Evolutionary conservation across 1,284 basidiomycete species (phyloP).

Genomic region (Cutaneotrichosporon sp.): DNA sequence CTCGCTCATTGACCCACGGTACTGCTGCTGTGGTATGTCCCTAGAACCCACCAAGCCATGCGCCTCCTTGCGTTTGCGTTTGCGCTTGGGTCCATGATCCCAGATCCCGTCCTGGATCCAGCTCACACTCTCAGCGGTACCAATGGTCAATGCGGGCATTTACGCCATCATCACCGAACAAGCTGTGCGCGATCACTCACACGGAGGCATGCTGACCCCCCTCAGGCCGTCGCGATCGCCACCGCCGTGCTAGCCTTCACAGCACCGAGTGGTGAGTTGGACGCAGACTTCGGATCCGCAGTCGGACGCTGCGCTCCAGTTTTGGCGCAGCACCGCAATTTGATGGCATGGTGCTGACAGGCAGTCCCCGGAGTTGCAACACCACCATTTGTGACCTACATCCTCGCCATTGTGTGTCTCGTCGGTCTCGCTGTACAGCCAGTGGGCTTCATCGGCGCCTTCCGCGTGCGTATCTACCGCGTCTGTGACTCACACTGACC

Average conservation of each 20-base stretch:
- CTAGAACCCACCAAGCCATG: no score
- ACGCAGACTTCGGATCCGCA: no score
- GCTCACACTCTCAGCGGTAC: constrained; percentile 58
- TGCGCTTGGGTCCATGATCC: no score
- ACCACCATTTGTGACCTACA: constrained; percentile 64
- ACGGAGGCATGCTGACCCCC: constrained; percentile 1
- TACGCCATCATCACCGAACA: constrained; percentile 75
- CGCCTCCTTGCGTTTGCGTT: no score
- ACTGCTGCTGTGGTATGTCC: constrained; percentile 46
- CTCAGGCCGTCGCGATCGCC: constrained; percentile 58
- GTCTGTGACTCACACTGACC: constrained; percentile 2
- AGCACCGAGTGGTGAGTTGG: constrained; percentile 57
- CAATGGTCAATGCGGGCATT: constrained; percentile 77
- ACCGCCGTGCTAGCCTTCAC: constrained; percentile 70
- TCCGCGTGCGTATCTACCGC: constrained; percentile 54
- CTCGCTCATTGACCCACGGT: constrained; percentile 38
- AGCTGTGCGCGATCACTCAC: constrained; percentile 47
- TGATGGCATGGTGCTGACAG: constrained; percentile 2
- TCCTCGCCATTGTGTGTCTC: constrained; percentile 71
- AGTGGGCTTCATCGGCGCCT: constrained; percentile 75
- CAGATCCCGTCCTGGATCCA: no score
- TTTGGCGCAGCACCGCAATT: background rate
- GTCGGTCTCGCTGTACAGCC: constrained; percentile 66
- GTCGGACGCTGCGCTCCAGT: no score
- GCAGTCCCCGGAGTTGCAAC: constrained; percentile 78